A percentile compares a stretch with the other conserved stretches of the same genome.
Evolutionary conservation across 257 asterid genomes (phyloP).

Genomic region (Lavandula angustifolia): DNA sequence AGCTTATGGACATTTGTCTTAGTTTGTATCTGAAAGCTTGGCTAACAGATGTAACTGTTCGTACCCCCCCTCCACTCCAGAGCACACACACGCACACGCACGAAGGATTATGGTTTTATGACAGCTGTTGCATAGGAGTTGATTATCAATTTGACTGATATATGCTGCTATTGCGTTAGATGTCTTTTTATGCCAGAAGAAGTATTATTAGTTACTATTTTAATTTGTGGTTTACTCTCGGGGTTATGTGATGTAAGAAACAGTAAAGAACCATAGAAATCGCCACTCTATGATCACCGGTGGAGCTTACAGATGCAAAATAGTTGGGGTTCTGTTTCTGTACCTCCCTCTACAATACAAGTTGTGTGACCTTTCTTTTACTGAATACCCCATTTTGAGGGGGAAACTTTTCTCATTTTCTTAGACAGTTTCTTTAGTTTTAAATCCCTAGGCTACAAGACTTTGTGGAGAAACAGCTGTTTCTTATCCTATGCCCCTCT

Average conservation of each 20-base stretch:
- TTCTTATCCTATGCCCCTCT: not conserved
- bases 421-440: not conserved
- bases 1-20: not conserved
- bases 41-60: not conserved
- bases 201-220: not conserved
- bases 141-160: not conserved
- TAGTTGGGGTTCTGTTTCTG: not conserved
- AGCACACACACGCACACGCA: not conserved
- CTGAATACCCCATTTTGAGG: not conserved
- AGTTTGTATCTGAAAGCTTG: not conserved
- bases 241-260: not conserved
- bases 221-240: not conserved
- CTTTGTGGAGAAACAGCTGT: constrained; percentile 8
- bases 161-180: not conserved
- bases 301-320: constrained; percentile 8
- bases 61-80: not conserved
- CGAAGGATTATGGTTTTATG: not conserved
- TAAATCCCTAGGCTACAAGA: not conserved
- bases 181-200: not conserved
- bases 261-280: not conserved
- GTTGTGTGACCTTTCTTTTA: constrained; percentile 3
- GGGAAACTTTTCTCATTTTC: not conserved
- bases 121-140: not conserved
- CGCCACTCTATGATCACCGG: not conserved
- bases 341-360: not conserved